These are phyloP conservation scores for Schwanniomyces etchellsii DNA, from an alignment of 1,139 yeast species.

Conservation along the genomic window DNA sequence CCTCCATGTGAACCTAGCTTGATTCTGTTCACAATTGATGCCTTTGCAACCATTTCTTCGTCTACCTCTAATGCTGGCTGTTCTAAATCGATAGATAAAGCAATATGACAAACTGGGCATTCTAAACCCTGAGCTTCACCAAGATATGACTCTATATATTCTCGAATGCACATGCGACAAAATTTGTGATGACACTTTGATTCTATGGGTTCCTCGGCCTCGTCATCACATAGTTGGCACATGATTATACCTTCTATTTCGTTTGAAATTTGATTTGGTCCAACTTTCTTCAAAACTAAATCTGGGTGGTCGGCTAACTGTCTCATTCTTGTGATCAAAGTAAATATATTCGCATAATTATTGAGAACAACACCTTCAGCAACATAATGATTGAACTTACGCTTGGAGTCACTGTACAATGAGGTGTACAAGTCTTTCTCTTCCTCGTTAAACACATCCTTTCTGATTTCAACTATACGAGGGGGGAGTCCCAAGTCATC, in stretches of 20 bases:
- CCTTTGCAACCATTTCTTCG: constrained; percentile 57
- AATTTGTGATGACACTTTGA: constrained; percentile 90
- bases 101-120: constrained; percentile 96
- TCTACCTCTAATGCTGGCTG: constrained; percentile 85
- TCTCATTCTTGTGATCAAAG: constrained; percentile 93
- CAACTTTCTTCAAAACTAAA: constrained; percentile 70
- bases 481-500: constrained; percentile 98
- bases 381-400: constrained; percentile 83
- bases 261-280: constrained; percentile 27
- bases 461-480: constrained; percentile 79
- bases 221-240: constrained; percentile 93
- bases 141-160: constrained; percentile 77
- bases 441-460: constrained; percentile 85
- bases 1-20: constrained; percentile 68
- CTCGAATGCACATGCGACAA: constrained; percentile 87
- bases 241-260: constrained; percentile 60
- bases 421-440: constrained; percentile 89
- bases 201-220: constrained; percentile 95
- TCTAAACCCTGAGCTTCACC: constrained; percentile 58
- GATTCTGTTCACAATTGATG: constrained; percentile 84
- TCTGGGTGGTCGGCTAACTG: constrained; percentile 98
- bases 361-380: constrained; percentile 93
- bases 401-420: constrained; percentile 76
- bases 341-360: constrained; percentile 94
- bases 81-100: constrained; percentile 80